These are phyloP conservation scores for Penicillium janthinellum DNA, from an alignment of 2,329 filamentous ascomycete genomes.

Conservation along the genomic window DNA sequence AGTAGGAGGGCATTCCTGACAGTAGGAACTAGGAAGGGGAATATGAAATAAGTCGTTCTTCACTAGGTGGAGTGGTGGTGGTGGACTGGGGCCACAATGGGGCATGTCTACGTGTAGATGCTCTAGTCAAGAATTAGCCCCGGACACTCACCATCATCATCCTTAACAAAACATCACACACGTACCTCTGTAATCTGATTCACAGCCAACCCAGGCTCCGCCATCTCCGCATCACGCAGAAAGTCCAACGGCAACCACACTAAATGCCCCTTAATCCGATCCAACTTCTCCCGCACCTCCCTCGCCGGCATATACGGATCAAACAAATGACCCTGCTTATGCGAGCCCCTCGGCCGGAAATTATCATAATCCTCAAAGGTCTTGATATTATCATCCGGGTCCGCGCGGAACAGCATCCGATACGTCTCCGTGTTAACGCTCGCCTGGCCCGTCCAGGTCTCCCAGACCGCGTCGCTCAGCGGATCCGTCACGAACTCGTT, in stretches of 20 bases:
- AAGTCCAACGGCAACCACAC: constrained; percentile 97
- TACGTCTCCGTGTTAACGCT: constrained; percentile 79
- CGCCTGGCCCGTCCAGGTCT: constrained; percentile 73
- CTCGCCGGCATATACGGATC: constrained; percentile 73
- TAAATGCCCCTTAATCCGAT: constrained; percentile 80
- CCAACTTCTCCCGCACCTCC: constrained; percentile 73
- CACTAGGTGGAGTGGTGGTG: too few relatives aligned
- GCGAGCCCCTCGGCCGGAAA: constrained; percentile 65
- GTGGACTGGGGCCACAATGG: neutral
- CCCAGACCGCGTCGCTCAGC: constrained; percentile 66
- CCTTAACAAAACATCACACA: too few relatives aligned
- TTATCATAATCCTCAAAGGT: constrained; percentile 87
- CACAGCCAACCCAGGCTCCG: constrained; percentile 81
- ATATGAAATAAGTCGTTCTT: neutral
- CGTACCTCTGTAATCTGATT: constrained; percentile 84
- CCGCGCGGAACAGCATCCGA: constrained; percentile 78
- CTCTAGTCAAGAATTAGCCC: constrained; percentile 29
- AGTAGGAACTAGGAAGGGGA: neutral
- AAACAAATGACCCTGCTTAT: constrained; percentile 84
- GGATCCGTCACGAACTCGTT: constrained; percentile 75
- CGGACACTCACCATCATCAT: too few relatives aligned
- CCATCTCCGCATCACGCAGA: constrained; percentile 81
- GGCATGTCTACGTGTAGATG: constrained; percentile 35
- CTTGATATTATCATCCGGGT: constrained; percentile 87
- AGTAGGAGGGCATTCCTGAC: neutral